Base-by-base conservation (phyloP, 164 flowering plant species). In the Stephania yunnanensis region DNA sequence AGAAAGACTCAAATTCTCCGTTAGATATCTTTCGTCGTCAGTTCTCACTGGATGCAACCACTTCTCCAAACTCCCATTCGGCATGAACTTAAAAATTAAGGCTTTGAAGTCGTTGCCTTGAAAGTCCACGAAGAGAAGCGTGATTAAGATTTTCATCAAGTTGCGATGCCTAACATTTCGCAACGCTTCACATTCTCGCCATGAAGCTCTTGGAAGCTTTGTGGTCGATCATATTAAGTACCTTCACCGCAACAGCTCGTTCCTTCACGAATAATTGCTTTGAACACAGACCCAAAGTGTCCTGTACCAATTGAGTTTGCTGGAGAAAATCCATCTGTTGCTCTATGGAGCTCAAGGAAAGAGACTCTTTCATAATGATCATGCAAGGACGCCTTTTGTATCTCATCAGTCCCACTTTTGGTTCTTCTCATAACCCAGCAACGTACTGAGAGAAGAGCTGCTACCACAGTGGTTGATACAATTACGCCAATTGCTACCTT, bases 101-200 rank as follows among this genome's bases (percentile, higher is more conserved):
- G 77, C 77, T 75, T 75, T 75, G 68, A 75, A 75, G 52, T 75
- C 78, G 22, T 75, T 44, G 0, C 64, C 76, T 15, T 74, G 31
- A 74, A 31, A 74, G 30, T 74, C 76, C 4, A 68, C 52, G n/a
- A n/a, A n/a, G n/a, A 30, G 73, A 76, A 30, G 36, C 46, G 73
- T n/a, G n/a, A n/a, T 70, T 13, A 76, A 1, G 22, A 76, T 61
- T 25, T 70, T 76, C 3, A 76, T 1, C 15, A 76, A 65, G 61
- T 76, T 58, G 0, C 61, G 73, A 6, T 76, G 73, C 1, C 74
- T 55, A 22, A 76, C 45, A n/a, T 55, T 61, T 70, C 78, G 70
- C 44, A 58, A 61, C 6, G 44, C 69, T n/a, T 70, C 10, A 69
- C 77, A 75, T 69, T 75, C 77, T 1, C n/a, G 66, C 48, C 1